Percentiles rank a stretch among this genome's conserved stretches.
Conservation (phyloP, 2,329 filamentous ascomycete genomes). For the Phoma sp. region DNA sequence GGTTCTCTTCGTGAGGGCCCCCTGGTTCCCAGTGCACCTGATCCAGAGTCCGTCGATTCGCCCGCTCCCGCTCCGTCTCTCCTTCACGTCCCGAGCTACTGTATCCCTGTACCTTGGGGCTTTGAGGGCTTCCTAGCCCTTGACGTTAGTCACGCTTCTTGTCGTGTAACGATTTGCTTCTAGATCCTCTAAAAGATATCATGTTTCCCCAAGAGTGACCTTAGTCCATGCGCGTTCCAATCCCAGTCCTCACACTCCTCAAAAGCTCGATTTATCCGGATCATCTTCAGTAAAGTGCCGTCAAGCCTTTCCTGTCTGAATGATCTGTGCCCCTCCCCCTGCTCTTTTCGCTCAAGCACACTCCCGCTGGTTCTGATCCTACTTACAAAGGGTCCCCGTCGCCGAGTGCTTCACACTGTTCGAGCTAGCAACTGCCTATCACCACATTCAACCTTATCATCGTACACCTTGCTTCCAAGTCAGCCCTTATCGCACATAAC, state of each 20-base stretch:
- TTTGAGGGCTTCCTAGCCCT: conserved; percentile 43
- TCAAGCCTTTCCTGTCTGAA: conserved; percentile 48
- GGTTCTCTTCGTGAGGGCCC: conserved; percentile 43
- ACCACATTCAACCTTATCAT: conserved; percentile 16
- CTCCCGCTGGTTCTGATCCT: conserved; percentile 40
- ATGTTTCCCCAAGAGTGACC: conserved; percentile 45
- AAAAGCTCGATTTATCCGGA: conserved; percentile 51
- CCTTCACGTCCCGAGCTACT: conserved; percentile 50
- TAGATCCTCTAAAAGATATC: conserved; percentile 47
- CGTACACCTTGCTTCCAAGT: conserved; percentile 19
- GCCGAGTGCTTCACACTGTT: conserved; percentile 39
- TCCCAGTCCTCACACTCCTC: conserved; percentile 44
- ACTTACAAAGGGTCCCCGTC: conserved; percentile 42
- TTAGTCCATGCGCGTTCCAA: conserved; percentile 45
- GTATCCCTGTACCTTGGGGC: conserved; percentile 45
- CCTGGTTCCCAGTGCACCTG: conserved; percentile 46
- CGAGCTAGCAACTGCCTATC: conserved; percentile 37
- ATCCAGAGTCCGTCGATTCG: conserved; percentile 46
- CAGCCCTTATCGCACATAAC: conserved; percentile 32
- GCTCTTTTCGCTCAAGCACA: conserved; percentile 15
- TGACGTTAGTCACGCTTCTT: conserved; percentile 47
- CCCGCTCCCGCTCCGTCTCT: conserved; percentile 41
- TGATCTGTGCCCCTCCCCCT: conserved; percentile 46
- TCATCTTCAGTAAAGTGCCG: conserved; percentile 47
- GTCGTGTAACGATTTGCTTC: conserved; percentile 48